Evolutionary conservation across 345 rosid genomes (phyloP), one percentile per base, ranked within the genome.

Genomic region (Fremontodendron californicum): DNA sequence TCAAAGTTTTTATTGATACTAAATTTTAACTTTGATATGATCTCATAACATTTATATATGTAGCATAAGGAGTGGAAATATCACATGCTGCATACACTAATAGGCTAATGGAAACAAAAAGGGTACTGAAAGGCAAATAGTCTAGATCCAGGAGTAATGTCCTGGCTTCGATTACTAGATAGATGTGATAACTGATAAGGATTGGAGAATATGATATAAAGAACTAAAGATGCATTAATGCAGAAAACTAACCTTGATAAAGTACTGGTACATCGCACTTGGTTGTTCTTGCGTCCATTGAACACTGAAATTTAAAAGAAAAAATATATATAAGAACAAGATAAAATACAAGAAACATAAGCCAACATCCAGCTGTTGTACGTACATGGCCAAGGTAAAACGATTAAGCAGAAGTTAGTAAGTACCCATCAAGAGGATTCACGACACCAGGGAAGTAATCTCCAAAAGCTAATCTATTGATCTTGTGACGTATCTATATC

Each of bases 401-500:
- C 25, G 4, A 19, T 71, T 31, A 71, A 49, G 61, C 8, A 71
- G 21, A 71, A 71, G 27, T 19, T 68, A 31, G 27, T 19, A 48
- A 81, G 82, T 90, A 93, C 98, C 89, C 85, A 74, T 96, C 98
- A 80, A 96, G 99, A 88, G 98, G 99, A 84, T 96, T 93, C 60
- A 96, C 91, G 21, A 87, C 93, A 23, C 98, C 98, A 29, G 99
- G 99, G 75, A 90, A 93, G 80, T 83, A 86, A 78, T 91, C 98
- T 79, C 98, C 99, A 78, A 85, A 96, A 74, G 93, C 74, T 64
- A 96, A 88, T 81, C 88, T 85, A 80, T 92, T 96, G 82, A 96
- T 93, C 81, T 78, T 87, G 85, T 93, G 98, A 87, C 95, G 93
- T 85, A 93, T 83, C 99, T 92, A 93, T 74, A 80, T 58, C 64